A percentile compares a stretch with the other conserved stretches of the same genome.
These are phyloP conservation scores for Lecanicillium sp. DNA, from an alignment of 2,329 filamentous ascomycete species.

Conservation along the genomic window DNA sequence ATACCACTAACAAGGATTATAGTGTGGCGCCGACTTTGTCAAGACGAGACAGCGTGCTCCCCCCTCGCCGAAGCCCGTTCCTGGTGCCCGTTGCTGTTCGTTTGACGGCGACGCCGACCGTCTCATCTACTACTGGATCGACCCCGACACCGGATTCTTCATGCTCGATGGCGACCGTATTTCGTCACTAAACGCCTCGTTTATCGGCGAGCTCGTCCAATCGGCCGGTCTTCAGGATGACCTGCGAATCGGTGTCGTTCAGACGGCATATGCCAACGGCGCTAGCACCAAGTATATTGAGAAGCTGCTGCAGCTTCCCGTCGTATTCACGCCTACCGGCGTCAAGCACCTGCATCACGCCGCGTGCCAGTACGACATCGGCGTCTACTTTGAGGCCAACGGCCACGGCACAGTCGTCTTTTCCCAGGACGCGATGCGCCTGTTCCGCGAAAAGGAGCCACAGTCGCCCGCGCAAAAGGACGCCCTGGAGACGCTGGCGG, in stretches of 20 bases:
- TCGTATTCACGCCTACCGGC: slow-evolving; percentile 88
- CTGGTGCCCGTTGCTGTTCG: slow-evolving; percentile 76
- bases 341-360: slow-evolving; percentile 98
- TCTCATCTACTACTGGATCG: slow-evolving; percentile 89
- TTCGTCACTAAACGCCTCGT: slow-evolving; percentile 85
- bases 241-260: slow-evolving; percentile 86
- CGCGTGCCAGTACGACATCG: slow-evolving; percentile 89
- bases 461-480: slow-evolving; percentile 88
- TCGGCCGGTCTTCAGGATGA: slow-evolving; percentile 72
- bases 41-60: slow-evolving; percentile 95
- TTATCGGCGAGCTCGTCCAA: slow-evolving; percentile 81
- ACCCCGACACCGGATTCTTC: slow-evolving; percentile 75
- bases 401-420: slow-evolving; percentile 96
- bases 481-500: slow-evolving; percentile 75
- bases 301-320: slow-evolving; percentile 78
- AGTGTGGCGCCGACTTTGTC: slow-evolving; percentile 94
- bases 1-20: no score
- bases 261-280: slow-evolving; percentile 97
- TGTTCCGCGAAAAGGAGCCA: slow-evolving; percentile 72
- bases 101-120: slow-evolving; percentile 94
- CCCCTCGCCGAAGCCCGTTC: slow-evolving; percentile 67
- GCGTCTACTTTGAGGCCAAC: slow-evolving; percentile 98
- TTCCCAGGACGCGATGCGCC: slow-evolving; percentile 71
- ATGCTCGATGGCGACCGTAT: slow-evolving; percentile 96
- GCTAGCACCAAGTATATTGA: slow-evolving; percentile 88